Conservation (phyloP, 2,329 filamentous ascomycete genomes). For the Aspergillus pseudotamarii region DNA sequence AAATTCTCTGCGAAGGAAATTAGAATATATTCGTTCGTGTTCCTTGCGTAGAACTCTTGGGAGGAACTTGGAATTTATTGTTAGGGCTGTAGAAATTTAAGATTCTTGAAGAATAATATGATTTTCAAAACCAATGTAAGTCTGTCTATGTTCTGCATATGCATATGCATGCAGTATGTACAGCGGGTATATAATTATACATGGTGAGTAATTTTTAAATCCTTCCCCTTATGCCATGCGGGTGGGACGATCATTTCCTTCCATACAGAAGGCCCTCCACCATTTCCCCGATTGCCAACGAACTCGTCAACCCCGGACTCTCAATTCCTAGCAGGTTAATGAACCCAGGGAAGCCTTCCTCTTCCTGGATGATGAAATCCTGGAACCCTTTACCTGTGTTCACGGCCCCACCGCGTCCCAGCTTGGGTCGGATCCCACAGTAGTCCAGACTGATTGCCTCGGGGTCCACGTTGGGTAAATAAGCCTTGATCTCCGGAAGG, state of each 20-base stretch:
- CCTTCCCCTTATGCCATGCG: neutral
- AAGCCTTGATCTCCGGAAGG: slow-evolving; percentile 73
- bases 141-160: neutral
- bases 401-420: slow-evolving; percentile 63
- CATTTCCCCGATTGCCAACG: slow-evolving; percentile 79
- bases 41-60: too few relatives aligned
- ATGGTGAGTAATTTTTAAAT: too few relatives aligned
- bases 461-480: slow-evolving; percentile 73
- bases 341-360: slow-evolving; percentile 79
- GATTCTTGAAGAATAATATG: too few relatives aligned
- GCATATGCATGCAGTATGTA: neutral
- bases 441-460: slow-evolving; percentile 76
- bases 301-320: slow-evolving; percentile 87
- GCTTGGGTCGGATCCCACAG: slow-evolving; percentile 87
- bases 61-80: too few relatives aligned
- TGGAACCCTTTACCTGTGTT: slow-evolving; percentile 65
- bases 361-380: slow-evolving; percentile 80
- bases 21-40: too few relatives aligned
- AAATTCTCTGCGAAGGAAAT: too few relatives aligned
- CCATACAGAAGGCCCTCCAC: slow-evolving; percentile 63
- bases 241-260: slow-evolving; percentile 7
- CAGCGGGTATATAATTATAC: neutral
- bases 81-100: too few relatives aligned
- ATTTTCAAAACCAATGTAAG: too few relatives aligned
- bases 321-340: slow-evolving; percentile 91